phyloP scores from a whole-genome alignment of 495 filamentous ascomycete species.

The Glutinoglossum americanum region DNA sequence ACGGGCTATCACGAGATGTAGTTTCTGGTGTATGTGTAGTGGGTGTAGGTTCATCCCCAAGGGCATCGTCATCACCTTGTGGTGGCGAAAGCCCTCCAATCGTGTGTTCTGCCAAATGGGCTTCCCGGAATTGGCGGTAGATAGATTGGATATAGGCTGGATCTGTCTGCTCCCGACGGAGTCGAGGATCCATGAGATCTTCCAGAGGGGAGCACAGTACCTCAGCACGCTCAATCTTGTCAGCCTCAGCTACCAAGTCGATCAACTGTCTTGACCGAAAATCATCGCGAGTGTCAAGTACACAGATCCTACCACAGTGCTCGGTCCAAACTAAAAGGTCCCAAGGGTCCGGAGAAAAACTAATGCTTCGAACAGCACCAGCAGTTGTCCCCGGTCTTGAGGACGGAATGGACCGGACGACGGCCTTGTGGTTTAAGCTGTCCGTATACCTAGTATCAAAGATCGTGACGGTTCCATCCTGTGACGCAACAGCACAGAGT shows the following conservation, averaged over 20 bases:
- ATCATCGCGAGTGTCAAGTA: constrained; percentile 62
- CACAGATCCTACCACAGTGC: constrained; percentile 60
- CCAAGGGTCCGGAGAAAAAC: constrained; percentile 73
- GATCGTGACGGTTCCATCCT: constrained; percentile 47
- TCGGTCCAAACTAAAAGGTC: constrained; percentile 90
- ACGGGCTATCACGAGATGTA: neutral
- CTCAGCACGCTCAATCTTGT: constrained; percentile 24
- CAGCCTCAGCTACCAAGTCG: constrained; percentile 34
- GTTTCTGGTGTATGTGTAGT: neutral
- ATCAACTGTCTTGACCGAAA: constrained; percentile 60
- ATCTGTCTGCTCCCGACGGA: neutral
- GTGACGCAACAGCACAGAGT: constrained; percentile 47
- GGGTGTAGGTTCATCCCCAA: neutral
- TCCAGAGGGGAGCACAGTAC: constrained; percentile 17
- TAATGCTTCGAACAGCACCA: constrained; percentile 77
- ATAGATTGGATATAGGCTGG: neutral
- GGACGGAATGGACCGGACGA: constrained; percentile 21
- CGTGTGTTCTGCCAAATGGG: neutral
- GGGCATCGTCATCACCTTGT: neutral
- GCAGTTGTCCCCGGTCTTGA: constrained; percentile 22
- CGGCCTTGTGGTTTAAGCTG: constrained; percentile 21
- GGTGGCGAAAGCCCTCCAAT: neutral
- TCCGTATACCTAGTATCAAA: constrained; percentile 35
- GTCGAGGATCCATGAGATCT: neutral
- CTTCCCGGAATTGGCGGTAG: neutral